phyloP scores from a whole-genome alignment of 768 basidiomycete genomes.

The Sporobolomyces phaffii region DNA sequence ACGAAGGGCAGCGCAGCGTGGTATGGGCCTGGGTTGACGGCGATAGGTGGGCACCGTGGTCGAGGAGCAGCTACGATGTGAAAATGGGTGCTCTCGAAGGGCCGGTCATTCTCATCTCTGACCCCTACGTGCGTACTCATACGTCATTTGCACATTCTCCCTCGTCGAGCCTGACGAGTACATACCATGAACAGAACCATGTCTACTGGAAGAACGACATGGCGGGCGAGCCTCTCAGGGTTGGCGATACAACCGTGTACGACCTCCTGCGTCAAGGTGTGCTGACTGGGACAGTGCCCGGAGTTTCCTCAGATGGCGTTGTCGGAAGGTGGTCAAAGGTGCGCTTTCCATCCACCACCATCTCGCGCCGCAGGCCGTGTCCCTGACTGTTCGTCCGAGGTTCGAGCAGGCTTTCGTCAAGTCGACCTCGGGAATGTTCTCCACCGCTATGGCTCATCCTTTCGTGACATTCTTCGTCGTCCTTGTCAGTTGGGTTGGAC shows the following conservation, averaged over 20 bases:
- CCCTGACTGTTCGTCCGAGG: neutral
- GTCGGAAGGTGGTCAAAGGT: constrained; percentile 17
- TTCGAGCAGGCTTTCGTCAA: neutral
- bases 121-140: constrained; percentile 22
- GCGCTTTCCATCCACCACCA: neutral
- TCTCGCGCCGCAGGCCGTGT: neutral
- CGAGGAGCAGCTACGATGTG: constrained; percentile 85
- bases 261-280: constrained; percentile 28
- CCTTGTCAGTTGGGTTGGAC: constrained; percentile 1
- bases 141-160: neutral
- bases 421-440: neutral
- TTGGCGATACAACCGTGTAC: neutral
- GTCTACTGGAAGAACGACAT: constrained; percentile 23
- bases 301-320: constrained; percentile 4
- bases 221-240: constrained; percentile 1
- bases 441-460: neutral
- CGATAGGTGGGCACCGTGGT: constrained; percentile 75
- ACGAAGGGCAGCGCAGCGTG: constrained; percentile 50
- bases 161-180: neutral
- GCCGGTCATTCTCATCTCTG: constrained; percentile 37
- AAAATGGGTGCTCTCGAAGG: constrained; percentile 41
- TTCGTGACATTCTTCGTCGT: constrained; percentile 9
- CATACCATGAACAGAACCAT: constrained; percentile 3
- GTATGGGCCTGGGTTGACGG: constrained; percentile 77
- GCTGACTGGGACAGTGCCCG: neutral